These are phyloP conservation scores for Penicillium macrosclerotiorum DNA, from an alignment of 495 filamentous ascomycete species.

Conservation along the genomic window DNA sequence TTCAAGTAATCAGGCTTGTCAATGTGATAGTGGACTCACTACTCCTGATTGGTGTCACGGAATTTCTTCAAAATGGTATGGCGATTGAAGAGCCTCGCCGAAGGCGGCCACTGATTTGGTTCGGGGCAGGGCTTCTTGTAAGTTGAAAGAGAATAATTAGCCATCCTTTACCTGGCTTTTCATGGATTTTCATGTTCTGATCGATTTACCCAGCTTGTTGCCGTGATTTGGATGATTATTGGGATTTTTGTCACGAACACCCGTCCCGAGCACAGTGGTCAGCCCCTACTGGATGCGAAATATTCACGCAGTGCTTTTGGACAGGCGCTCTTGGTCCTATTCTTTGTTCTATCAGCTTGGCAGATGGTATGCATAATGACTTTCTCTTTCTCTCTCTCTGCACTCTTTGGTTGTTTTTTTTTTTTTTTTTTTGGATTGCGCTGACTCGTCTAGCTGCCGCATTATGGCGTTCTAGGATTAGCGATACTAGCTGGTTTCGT, in stretches of 20 bases:
- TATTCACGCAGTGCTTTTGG: constrained; percentile 37
- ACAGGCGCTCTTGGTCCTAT: constrained; percentile 29
- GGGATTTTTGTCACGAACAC: constrained; percentile 21
- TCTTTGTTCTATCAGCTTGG: constrained; percentile 35
- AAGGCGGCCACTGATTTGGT: constrained; percentile 27
- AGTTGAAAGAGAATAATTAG: constrained; percentile 1
- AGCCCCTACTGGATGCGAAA: constrained; percentile 29
- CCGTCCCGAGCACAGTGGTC: constrained; percentile 25
- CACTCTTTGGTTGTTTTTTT: constrained; percentile 25
- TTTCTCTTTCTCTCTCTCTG: too few relatives aligned
- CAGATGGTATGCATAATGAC: too few relatives aligned
- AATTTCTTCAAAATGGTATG: constrained; percentile 22
- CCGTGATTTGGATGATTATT: constrained; percentile 30
- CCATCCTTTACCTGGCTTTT: too few relatives aligned
- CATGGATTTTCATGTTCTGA: too few relatives aligned
- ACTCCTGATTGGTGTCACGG: constrained; percentile 33
- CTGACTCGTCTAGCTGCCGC: constrained; percentile 33
- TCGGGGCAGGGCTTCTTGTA: constrained; percentile 40
- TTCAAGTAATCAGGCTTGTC: constrained; percentile 26
- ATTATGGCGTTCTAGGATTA: constrained; percentile 33
- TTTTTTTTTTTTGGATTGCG: neutral
- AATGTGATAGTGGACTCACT: constrained; percentile 33
- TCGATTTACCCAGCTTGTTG: constrained; percentile 38
- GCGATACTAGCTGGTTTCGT: constrained; percentile 35
- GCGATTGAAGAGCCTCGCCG: constrained; percentile 23